phyloP scores from a whole-genome alignment of 768 basidiomycete species.

The Boletales sp. region DNA sequence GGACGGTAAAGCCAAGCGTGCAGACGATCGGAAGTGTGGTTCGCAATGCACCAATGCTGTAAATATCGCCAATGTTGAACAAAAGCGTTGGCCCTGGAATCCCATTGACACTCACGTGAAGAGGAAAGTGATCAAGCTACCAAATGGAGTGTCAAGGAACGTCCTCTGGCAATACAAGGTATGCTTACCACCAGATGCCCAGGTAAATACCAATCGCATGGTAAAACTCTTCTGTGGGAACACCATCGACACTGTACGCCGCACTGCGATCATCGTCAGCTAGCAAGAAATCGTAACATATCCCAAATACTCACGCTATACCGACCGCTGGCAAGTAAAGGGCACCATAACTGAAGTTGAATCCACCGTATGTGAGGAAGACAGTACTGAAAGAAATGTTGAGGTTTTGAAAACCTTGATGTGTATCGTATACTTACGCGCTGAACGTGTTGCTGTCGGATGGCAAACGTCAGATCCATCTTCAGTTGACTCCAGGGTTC shows the following conservation, averaged over 20 bases:
- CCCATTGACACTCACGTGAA: conserved; percentile 16
- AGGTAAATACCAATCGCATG: conserved; percentile 27
- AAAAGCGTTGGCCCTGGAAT: too few species aligned
- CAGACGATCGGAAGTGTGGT: conserved; percentile 22
- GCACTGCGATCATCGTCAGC: conserved; percentile 11
- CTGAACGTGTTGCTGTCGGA: conserved; percentile 24
- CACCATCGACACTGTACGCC: conserved; percentile 24
- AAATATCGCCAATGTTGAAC: neutral
- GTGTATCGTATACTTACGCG: conserved; percentile 14
- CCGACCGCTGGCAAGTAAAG: conserved; percentile 25
- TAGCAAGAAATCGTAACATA: neutral
- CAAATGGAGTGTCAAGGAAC: neutral
- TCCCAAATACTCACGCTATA: conserved; percentile 17
- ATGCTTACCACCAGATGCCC: conserved; percentile 22
- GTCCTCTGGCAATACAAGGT: neutral
- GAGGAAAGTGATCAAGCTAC: conserved; percentile 22
- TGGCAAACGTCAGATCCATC: conserved; percentile 2
- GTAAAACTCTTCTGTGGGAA: conserved; percentile 23
- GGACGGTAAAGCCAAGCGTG: conserved; percentile 20
- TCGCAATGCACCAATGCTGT: conserved; percentile 24
- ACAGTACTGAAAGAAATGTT: conserved; percentile 13
- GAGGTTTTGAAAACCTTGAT: too few species aligned
- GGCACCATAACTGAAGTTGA: conserved; percentile 28
- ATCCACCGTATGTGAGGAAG: conserved; percentile 27
- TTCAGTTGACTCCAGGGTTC: neutral